Evolutionary conservation across 805 yeast genomes (phyloP), one percentile per base, ranked within the genome.

Genomic region (Ogataea wickerhamii): DNA sequence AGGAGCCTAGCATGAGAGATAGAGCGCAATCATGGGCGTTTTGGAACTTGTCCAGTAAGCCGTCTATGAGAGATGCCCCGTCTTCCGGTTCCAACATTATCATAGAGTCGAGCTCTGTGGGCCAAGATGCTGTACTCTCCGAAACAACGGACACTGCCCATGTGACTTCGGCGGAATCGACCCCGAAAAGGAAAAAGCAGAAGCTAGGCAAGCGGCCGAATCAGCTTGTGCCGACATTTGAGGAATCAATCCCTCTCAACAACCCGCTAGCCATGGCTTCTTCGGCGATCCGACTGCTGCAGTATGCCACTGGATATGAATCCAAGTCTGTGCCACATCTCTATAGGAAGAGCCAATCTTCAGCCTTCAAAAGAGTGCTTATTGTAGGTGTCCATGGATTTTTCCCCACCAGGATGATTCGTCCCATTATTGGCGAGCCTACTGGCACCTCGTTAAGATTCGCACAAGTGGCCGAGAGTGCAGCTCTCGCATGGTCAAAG

Each of bases 301-400:
- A 46, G 36, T 34, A 38, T 18, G 32, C 43, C 13, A 25, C 44
- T 2, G 60, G 59, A 3, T 48, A 46, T 26, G 33, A 35, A 0
- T 30, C 38, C 4, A 18, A 21, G 5, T 36, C 38, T 12, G 46
- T 48, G 21, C 19, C 25, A 4, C 55, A 53, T 41, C 37, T 58
- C 7, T 41, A 45, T 22, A 31, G 58, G 14, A 56, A 46, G 26
- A 18, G 18, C 7, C 32, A 37, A 6, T 53, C 67, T 0, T 42
- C 50, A 3, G 19, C 13, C 1, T 48, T 75, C 38, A 74, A 75
- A 40, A 77, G 79, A 45, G 85, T 85, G 0, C 71, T 91, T 21
- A 82, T 93, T 24, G 78, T 91, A 41, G 98, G 98, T 0, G 89
- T 91, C 2, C 98, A 91, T 64, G 98, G 98, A 1, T 91, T 89